Conservation (phyloP, 768 basidiomycete genomes). For the Flagelloscypha sp. region DNA sequence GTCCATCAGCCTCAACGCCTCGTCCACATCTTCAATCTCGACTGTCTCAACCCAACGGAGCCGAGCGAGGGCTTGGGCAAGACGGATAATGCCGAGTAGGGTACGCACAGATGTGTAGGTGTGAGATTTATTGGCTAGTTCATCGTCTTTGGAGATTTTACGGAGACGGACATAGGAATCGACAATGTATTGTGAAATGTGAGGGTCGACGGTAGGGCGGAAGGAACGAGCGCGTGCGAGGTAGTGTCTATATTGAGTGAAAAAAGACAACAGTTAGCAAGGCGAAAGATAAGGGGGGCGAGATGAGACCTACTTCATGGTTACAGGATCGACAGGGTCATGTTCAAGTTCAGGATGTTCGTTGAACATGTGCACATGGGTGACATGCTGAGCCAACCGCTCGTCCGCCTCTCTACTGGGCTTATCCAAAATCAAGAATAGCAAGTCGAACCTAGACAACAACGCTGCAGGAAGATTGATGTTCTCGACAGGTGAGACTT, state of each 20-base stretch:
- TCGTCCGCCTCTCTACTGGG: slow-evolving; percentile 94
- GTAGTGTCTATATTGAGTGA: slow-evolving; percentile 73
- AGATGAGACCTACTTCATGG: slow-evolving; percentile 65
- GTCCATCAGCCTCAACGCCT: slow-evolving; percentile 94
- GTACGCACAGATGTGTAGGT: slow-evolving; percentile 96
- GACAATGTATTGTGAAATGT: slow-evolving; percentile 88
- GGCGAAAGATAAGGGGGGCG: neutral
- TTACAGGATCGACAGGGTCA: slow-evolving; percentile 75
- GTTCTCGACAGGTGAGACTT: slow-evolving; percentile 96
- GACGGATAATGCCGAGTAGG: slow-evolving; percentile 86
- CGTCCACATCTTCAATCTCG: slow-evolving; percentile 84
- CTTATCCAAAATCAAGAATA: slow-evolving; percentile 96
- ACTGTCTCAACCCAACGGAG: slow-evolving; percentile 79
- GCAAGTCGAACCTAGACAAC: slow-evolving; percentile 89
- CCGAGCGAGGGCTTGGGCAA: slow-evolving; percentile 91
- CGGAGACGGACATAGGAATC: slow-evolving; percentile 94
- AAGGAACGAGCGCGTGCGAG: slow-evolving; percentile 85
- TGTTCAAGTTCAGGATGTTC: slow-evolving; percentile 77
- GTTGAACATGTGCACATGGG: slow-evolving; percentile 96
- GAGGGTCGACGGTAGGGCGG: slow-evolving; percentile 82
- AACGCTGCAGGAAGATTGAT: slow-evolving; percentile 98
- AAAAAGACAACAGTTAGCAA: slow-evolving; percentile 6
- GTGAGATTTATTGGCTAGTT: slow-evolving; percentile 79
- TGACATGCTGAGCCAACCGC: slow-evolving; percentile 92
- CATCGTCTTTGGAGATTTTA: slow-evolving; percentile 87